Evolutionary conservation across 2,329 filamentous ascomycete genomes (phyloP).

Genomic region (Setomelanomma holmii): DNA sequence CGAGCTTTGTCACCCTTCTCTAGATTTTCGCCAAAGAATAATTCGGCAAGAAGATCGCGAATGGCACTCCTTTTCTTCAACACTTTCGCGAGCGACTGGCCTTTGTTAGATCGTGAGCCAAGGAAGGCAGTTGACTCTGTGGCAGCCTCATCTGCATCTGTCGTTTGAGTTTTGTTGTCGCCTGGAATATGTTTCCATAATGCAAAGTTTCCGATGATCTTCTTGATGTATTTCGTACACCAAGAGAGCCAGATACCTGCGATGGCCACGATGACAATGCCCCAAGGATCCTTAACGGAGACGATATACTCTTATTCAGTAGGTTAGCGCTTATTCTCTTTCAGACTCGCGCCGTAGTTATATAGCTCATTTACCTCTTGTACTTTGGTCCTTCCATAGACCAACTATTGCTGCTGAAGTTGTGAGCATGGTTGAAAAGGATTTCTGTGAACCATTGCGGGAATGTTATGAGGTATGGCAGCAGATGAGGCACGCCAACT

Average conservation of each 20-base stretch:
- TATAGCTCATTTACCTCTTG: neutral
- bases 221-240: slow-evolving; percentile 2
- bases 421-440: neutral
- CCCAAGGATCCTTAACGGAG: neutral
- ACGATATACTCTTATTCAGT: neutral
- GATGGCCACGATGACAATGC: neutral
- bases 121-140: neutral
- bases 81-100: neutral
- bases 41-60: neutral
- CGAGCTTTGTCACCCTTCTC: neutral
- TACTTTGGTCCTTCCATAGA: neutral
- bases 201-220: neutral
- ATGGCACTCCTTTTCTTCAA: neutral
- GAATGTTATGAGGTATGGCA: neutral
- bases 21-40: neutral
- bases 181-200: neutral
- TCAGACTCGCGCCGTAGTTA: too few species aligned
- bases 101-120: neutral
- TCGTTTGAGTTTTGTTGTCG: neutral
- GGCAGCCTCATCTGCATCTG: neutral
- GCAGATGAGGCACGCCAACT: neutral
- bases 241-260: slow-evolving; percentile 1
- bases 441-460: too few species aligned
- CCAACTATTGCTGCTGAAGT: neutral
- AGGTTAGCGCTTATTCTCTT: too few species aligned